These are phyloP conservation scores for Beauveria rudraprayagi DNA, from an alignment of 2,329 filamentous ascomycete genomes.

Conservation along the genomic window DNA sequence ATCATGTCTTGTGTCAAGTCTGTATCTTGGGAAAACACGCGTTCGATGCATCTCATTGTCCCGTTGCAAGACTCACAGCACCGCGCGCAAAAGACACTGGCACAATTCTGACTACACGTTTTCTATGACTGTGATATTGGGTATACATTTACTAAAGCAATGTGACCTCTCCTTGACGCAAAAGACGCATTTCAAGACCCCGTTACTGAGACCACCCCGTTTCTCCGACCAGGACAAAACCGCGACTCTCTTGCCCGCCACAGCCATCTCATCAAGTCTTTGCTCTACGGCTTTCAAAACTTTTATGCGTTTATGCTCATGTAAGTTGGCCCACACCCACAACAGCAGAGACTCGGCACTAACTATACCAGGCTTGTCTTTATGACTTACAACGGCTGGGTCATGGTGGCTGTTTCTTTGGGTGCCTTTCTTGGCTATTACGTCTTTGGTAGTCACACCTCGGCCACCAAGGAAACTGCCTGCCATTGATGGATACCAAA, in stretches of 20 bases:
- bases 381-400: constrained; percentile 99
- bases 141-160: constrained; percentile 6
- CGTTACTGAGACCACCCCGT: constrained; percentile 55
- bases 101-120: not conserved
- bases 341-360: not conserved
- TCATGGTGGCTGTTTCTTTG: constrained; percentile 85
- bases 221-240: constrained; percentile 65
- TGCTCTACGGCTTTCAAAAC: constrained; percentile 84
- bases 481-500: constrained; percentile 60
- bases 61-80: not conserved
- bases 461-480: constrained; percentile 75
- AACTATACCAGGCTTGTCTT: constrained; percentile 68
- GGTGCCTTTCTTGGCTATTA: constrained; percentile 87
- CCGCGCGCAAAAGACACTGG: not conserved
- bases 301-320: constrained; percentile 99
- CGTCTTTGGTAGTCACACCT: constrained; percentile 63
- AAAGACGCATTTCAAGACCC: constrained; percentile 14
- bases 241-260: constrained; percentile 54
- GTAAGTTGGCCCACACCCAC: constrained; percentile 48
- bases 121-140: not conserved
- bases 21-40: not conserved
- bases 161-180: not conserved
- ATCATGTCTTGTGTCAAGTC: not conserved
- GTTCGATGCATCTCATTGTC: not conserved
- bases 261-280: constrained; percentile 70